These are phyloP conservation scores for Linnemannia schmuckeri DNA, from an alignment of 192 early-diverging fungal species.

Conservation along the genomic window DNA sequence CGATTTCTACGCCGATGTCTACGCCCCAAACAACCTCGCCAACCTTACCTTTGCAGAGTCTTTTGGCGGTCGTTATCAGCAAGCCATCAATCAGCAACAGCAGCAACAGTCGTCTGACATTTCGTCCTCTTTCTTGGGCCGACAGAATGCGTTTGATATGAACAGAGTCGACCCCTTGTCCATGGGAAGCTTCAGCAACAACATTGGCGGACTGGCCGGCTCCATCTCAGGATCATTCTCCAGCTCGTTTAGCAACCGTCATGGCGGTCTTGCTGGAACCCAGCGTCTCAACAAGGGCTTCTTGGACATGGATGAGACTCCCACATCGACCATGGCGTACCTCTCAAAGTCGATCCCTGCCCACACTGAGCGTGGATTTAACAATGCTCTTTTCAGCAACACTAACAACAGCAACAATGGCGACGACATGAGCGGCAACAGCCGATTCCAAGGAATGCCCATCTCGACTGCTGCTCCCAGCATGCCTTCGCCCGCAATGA, in stretches of 20 bases:
- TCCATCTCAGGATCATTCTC: conserved; percentile 53
- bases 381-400: conserved; percentile 57
- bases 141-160: conserved; percentile 42
- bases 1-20: conserved; percentile 66
- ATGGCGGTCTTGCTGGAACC: conserved; percentile 49
- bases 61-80: conserved; percentile 49
- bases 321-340: conserved; percentile 54
- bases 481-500: conserved; percentile 56
- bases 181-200: conserved; percentile 55
- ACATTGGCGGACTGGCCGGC: conserved; percentile 45
- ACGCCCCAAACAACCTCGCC: conserved; percentile 58
- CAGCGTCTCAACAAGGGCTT: conserved; percentile 59
- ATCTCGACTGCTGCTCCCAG: conserved; percentile 60
- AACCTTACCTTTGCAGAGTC: conserved; percentile 60
- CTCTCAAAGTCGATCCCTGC: conserved; percentile 64
- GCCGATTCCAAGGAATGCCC: conserved; percentile 55
- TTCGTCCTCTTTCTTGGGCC: conserved; percentile 41
- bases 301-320: conserved; percentile 51
- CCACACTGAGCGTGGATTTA: conserved; percentile 62
- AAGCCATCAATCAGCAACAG: conserved; percentile 50
- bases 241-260: conserved; percentile 45
- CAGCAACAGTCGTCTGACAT: conserved; percentile 48
- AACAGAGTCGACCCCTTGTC: conserved; percentile 52
- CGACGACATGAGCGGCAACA: conserved; percentile 56
- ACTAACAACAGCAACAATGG: conserved; percentile 55